Base-by-base conservation (phyloP, 2,329 filamentous ascomycete species). In the Onygena corvina region DNA sequence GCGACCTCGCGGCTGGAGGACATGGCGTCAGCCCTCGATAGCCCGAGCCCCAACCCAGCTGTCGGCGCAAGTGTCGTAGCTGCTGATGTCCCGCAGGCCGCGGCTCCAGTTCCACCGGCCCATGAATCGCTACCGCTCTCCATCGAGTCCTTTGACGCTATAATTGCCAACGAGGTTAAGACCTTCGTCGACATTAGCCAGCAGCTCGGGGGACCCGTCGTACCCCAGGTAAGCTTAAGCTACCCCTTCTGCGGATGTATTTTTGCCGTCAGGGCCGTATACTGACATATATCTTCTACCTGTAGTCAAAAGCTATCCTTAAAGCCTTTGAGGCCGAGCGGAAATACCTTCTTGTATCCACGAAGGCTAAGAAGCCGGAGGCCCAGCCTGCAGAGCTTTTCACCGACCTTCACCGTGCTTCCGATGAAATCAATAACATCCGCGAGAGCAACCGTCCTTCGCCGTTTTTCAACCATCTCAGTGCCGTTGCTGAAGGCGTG, bases 1-100 rank as follows among this genome's bases (percentile, higher is more conserved):
- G 92, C 92, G 33, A 98, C 92, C 47, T 92, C 88, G 56, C 83
- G 92, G 52, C 80, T 98, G 50, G 92, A 98, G 72, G 92, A 98
- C 67, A 94, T 98, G 62, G 90, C 92, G 40, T 81, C 85, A 57
- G 83, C 86, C 12, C 79, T 71, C 40, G 68, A 70, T 53, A 66
- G 52, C 59, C 30, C 47, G 59, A 36, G 58, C 30, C 50, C 58
- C 16, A 49, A 50, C 18, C 54, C 63, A 31, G 59, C 58, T 48
- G 57, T 57, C 27, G 58, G 60, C 27, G 57, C 61, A 51, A 53
- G 60, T 35, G 46, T 33, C n/a, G 20, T 38, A 14, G 27, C 18
- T 31, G 9, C 47, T 14, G 20, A 49, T 4, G 21, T 33, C 11
- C 16, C 61, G 56, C 44, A 61, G 53, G 35, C 56, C 56, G 55